phyloP scores from a whole-genome alignment of 2,329 filamentous ascomycete species.

The Colletotrichum noveboracense region DNA sequence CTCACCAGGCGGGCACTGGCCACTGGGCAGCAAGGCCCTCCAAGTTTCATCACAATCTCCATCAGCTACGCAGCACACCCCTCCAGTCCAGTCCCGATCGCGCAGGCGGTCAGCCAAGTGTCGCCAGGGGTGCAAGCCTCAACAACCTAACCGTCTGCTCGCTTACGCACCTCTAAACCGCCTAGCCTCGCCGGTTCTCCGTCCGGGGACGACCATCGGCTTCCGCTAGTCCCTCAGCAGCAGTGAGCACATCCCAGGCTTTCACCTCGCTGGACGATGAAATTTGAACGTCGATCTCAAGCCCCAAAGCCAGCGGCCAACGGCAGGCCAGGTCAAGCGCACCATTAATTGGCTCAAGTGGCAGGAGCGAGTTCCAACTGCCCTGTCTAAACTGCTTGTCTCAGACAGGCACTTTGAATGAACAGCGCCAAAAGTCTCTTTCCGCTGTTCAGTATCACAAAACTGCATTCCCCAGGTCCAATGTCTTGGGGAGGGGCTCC shows the following conservation, averaged over 20 bases:
- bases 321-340: not conserved
- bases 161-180: slow-evolving; percentile 20
- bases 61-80: not conserved
- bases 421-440: slow-evolving; percentile 5
- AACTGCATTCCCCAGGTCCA: slow-evolving; percentile 1
- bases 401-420: not conserved
- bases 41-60: not conserved
- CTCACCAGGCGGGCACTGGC: not conserved
- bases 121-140: slow-evolving; percentile 17
- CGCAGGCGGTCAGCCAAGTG: slow-evolving; percentile 13
- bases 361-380: not conserved
- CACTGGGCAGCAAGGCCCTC: not conserved
- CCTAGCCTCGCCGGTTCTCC: slow-evolving; percentile 19
- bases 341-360: not conserved
- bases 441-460: not conserved
- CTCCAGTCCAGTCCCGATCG: not conserved
- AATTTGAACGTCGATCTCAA: not conserved
- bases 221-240: slow-evolving; percentile 1
- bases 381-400: slow-evolving; percentile 6
- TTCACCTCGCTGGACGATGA: slow-evolving; percentile 1
- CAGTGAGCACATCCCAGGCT: not conserved
- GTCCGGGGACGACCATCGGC: slow-evolving; percentile 15
- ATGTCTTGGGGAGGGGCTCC: not conserved
- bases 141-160: slow-evolving; percentile 20
- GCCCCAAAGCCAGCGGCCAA: not conserved